phyloP scores from a whole-genome alignment of 192 early-diverging fungal genomes.

The Coemansia sp. region DNA sequence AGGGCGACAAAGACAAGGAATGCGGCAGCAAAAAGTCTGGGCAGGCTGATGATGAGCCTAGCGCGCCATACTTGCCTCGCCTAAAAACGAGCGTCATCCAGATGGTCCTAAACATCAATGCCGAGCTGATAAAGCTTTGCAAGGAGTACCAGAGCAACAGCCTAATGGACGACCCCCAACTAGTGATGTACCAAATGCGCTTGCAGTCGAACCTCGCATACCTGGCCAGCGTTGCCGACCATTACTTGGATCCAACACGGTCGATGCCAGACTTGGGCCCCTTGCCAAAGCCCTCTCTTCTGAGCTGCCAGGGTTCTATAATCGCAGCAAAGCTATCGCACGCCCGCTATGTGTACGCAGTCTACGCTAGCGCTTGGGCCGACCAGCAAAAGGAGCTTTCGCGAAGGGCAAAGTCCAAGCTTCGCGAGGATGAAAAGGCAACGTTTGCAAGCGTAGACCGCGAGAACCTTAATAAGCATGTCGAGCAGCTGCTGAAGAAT shows the following conservation, averaged over 20 bases:
- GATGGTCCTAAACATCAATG: constrained; percentile 63
- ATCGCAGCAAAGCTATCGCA: constrained; percentile 40
- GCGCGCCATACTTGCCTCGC: constrained; percentile 40
- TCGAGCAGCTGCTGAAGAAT: constrained; percentile 42
- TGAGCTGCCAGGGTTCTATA: constrained; percentile 25
- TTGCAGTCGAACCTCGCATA: constrained; percentile 65
- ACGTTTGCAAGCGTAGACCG: constrained; percentile 22
- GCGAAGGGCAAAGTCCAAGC: constrained; percentile 23
- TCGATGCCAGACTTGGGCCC: constrained; percentile 41
- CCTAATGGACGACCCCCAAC: constrained; percentile 58
- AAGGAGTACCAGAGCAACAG: constrained; percentile 64
- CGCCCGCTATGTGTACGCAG: constrained; percentile 42
- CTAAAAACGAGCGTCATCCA: constrained; percentile 56
- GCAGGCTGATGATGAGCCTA: constrained; percentile 33
- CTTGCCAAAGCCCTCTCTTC: constrained; percentile 32
- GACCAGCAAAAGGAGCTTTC: constrained; percentile 48
- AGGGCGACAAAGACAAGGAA: constrained; percentile 12
- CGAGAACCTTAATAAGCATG: constrained; percentile 31
- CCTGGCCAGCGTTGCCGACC: constrained; percentile 63
- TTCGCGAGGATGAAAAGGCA: constrained; percentile 27
- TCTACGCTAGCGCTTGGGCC: constrained; percentile 36
- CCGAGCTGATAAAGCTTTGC: constrained; percentile 59
- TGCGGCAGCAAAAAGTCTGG: constrained; percentile 5
- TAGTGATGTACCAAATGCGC: constrained; percentile 60
- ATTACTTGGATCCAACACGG: constrained; percentile 49